Base-by-base conservation (phyloP, 192 early-diverging fungal genomes). In the Podila minutissima region DNA sequence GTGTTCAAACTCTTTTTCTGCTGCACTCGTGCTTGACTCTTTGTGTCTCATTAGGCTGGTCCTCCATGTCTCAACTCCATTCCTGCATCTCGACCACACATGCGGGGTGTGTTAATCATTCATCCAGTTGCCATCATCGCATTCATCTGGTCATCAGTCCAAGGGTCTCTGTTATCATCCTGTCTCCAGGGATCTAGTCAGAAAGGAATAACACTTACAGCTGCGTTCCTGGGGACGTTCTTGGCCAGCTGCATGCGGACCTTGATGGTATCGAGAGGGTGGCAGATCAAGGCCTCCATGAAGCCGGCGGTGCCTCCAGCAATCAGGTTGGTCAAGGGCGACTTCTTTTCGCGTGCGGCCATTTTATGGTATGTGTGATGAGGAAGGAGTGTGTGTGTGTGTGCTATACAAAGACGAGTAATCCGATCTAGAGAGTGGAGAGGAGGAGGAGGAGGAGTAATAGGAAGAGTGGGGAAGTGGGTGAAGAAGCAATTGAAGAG, bases 231-330 rank as follows among this genome's bases (percentile, higher is more conserved):
- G 37, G 83, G 75, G 69, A 86, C 85, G 64, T 85, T 91, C 72
- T 92, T 93, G 59, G 91, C 88, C 61, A 97, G 87, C 82, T 97
- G 97, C 92, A 97, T 94, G 61, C 97, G 90, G 58, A 98, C 97
- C 86, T 98, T 98, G 86, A 98, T 96, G 32, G 97, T 98, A 83
- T 99, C 97, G 49, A 99, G 86, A 32, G 96, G 96, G 72, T 99
- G 94, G 83, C 96, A 99, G 64, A 89, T 89, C 60, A 94, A 83
- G 22, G 96, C 93, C 83, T 99, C 96, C 84, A 91, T 94, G 67
- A 94, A 90, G 20, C 96, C 97, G 0, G 97, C 97, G 6, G 94
- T 75, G 38, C 96, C 97, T 71, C 97, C 97, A 3, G 95, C 95
- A 41, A 97, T 74, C 60, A 98, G 82, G 83, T 98, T 95, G 32